These are phyloP conservation scores for Quercus mongolica DNA, from an alignment of 306 rosid genomes.

Conservation along the genomic window DNA sequence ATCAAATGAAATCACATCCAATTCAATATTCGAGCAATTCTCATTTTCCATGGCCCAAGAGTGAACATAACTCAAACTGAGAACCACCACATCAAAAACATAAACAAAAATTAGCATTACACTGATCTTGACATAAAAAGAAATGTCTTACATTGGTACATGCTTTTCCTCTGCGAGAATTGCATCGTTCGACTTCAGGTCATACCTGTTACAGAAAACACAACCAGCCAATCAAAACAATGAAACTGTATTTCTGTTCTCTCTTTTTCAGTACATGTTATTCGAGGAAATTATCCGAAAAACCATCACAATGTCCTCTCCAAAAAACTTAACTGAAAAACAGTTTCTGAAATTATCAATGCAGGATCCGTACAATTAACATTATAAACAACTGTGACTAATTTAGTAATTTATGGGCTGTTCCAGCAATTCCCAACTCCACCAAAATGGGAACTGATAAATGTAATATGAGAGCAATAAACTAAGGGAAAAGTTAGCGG, in stretches of 20 bases:
- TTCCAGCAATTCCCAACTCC: not conserved
- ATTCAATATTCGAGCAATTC: not conserved
- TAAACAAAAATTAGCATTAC: not conserved
- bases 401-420: not conserved
- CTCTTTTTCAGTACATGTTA: not conserved
- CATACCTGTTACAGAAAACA: slow-evolving; percentile 48
- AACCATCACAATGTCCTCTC: not conserved
- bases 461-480: not conserved
- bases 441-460: not conserved
- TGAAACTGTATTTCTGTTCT: not conserved
- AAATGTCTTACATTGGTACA: slow-evolving; percentile 61
- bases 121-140: not conserved
- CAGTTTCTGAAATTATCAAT: not conserved
- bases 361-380: not conserved
- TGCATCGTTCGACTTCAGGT: slow-evolving; percentile 68
- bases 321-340: not conserved
- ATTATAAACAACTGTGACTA: not conserved
- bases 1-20: not conserved
- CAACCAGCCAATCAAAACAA: not conserved
- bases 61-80: not conserved
- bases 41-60: not conserved
- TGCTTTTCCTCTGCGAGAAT: slow-evolving; percentile 94
- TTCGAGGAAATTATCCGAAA: not conserved
- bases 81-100: not conserved
- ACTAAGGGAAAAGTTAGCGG: not conserved